Conservation (phyloP, 140 eudicot species). For the Ambrosia hybrid region DNA sequence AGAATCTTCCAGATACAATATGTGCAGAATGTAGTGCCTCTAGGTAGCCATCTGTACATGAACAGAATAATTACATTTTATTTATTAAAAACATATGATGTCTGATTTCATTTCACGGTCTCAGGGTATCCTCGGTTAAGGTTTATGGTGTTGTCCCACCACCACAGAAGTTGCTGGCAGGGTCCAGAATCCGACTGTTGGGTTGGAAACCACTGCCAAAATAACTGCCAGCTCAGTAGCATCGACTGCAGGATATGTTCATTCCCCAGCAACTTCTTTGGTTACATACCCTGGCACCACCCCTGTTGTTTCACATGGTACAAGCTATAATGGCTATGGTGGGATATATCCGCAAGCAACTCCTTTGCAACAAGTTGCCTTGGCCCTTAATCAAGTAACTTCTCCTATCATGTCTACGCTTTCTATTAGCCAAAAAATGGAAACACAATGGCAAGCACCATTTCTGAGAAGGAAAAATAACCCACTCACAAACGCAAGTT, state of each 20-base stretch:
- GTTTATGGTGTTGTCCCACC: slow-evolving; percentile 96
- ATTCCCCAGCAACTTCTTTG: slow-evolving; percentile 32
- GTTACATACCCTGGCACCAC: slow-evolving; percentile 35
- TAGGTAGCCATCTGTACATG: slow-evolving; percentile 48
- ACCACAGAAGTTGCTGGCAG: slow-evolving; percentile 62
- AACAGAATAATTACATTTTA: slow-evolving; percentile 4
- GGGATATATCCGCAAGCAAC: slow-evolving; percentile 95
- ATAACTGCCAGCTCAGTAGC: slow-evolving; percentile 39
- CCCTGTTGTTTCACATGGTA: slow-evolving; percentile 37
- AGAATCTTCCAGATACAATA: slow-evolving; percentile 92
- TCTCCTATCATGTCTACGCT: slow-evolving; percentile 57
- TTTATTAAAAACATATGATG: neutral
- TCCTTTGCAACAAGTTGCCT: slow-evolving; percentile 94
- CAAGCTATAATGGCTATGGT: slow-evolving; percentile 81
- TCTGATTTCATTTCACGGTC: slow-evolving; percentile 13
- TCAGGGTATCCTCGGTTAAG: slow-evolving; percentile 72
- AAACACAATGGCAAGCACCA: slow-evolving; percentile 26
- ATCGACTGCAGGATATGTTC: slow-evolving; percentile 23
- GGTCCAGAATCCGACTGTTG: slow-evolving; percentile 40
- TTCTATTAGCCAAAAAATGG: slow-evolving; percentile 40
- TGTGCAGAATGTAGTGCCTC: slow-evolving; percentile 84
- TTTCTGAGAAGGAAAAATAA: slow-evolving; percentile 51
- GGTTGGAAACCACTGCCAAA: slow-evolving; percentile 21
- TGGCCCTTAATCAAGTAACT: slow-evolving; percentile 71
- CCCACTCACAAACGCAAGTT: slow-evolving; percentile 67